Conservation (phyloP, 805 yeast species). For the Tetrapisispora arboricola region DNA sequence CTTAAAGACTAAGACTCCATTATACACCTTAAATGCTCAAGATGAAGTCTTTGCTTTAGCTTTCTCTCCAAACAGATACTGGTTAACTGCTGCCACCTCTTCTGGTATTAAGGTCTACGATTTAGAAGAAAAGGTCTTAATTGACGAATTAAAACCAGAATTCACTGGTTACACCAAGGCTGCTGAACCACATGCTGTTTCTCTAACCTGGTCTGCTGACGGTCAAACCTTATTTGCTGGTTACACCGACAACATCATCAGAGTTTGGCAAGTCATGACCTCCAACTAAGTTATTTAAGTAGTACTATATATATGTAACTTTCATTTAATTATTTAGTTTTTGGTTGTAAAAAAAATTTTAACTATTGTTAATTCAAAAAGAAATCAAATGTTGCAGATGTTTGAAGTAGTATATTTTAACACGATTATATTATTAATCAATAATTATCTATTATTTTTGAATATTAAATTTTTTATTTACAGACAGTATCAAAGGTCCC, state of each 20-base stretch:
- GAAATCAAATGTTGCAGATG: too few species aligned
- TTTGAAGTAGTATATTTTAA: too few species aligned
- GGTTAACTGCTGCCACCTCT: conserved; percentile 99
- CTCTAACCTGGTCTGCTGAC: conserved; percentile 99
- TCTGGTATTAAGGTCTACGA: conserved; percentile 97
- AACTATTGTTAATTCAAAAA: neutral
- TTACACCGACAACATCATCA: conserved; percentile 98
- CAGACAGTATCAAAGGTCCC: neutral
- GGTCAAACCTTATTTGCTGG: conserved; percentile 99
- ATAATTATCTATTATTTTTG: neutral
- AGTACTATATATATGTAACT: neutral
- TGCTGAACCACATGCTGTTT: conserved; percentile 95
- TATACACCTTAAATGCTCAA: conserved; percentile 90
- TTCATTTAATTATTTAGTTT: neutral
- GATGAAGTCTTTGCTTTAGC: conserved; percentile 97
- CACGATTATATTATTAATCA: neutral
- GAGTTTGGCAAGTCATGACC: conserved; percentile 99
- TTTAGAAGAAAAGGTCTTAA: conserved; percentile 86
- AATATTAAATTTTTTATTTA: neutral
- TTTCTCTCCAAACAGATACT: conserved; percentile 99
- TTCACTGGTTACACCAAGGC: conserved; percentile 79
- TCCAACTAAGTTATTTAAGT: conserved; percentile 22
- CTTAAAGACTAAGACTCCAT: conserved; percentile 71
- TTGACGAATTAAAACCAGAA: conserved; percentile 98
- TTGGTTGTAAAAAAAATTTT: neutral